phyloP scores from a whole-genome alignment of 2,329 filamentous ascomycete genomes.

The Monosporascus sp. region DNA sequence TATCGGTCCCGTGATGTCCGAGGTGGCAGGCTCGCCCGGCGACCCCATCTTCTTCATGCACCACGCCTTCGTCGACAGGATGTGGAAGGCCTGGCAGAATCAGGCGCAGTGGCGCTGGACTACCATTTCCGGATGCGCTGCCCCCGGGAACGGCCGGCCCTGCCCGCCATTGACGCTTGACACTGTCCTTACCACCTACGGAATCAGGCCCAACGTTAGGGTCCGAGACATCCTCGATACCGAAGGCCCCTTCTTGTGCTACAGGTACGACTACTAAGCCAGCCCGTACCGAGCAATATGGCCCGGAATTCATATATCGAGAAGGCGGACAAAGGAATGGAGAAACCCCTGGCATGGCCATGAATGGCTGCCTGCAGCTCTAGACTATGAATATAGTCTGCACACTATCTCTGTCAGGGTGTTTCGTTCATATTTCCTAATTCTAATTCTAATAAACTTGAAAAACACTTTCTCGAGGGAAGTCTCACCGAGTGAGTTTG shows the following conservation, averaged over 20 bases:
- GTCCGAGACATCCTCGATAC: slow-evolving; percentile 23
- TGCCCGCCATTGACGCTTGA: slow-evolving; percentile 24
- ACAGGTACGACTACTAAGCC: slow-evolving; percentile 24
- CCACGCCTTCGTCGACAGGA: slow-evolving; percentile 27
- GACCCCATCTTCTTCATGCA: slow-evolving; percentile 32
- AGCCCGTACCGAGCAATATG: no score
- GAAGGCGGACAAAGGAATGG: no score
- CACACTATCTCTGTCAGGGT: no score
- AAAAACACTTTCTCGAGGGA: no score
- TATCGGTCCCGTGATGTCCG: slow-evolving; percentile 26
- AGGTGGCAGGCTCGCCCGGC: slow-evolving; percentile 24
- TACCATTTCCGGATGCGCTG: slow-evolving; percentile 24
- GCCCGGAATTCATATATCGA: no score
- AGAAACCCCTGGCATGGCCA: no score
- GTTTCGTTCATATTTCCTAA: no score
- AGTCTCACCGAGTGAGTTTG: no score
- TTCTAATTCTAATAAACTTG: no score
- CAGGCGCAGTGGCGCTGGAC: slow-evolving; percentile 16
- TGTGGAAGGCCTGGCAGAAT: slow-evolving; percentile 25
- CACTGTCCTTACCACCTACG: slow-evolving; percentile 19
- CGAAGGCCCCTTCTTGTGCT: slow-evolving; percentile 21
- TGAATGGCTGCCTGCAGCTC: no score
- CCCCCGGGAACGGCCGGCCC: slow-evolving; percentile 11
- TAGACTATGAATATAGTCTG: no score
- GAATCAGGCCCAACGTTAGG: slow-evolving; percentile 22